Base-by-base conservation (phyloP, 228 moss, liverwort and hornwort species). In the Sphagnum fallax region DNA sequence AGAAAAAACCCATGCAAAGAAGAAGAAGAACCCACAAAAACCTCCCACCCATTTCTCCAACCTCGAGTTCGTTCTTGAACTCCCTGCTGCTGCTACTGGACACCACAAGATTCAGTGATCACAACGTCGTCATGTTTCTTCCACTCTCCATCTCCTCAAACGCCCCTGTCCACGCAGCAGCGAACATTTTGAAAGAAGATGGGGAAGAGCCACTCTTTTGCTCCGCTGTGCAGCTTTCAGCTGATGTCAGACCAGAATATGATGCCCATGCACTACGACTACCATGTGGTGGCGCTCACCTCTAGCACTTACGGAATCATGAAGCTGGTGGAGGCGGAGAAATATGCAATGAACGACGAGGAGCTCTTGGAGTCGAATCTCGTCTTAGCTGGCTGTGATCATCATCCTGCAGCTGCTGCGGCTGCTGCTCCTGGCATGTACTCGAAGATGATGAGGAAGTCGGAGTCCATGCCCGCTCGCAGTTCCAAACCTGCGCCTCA, bases 241-340 rank as follows among this genome's bases (percentile, higher is more conserved):
- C 65, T 8, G 61, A 80, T 0, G 51, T 77, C 0, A 81, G 79
- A 65, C 81, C 79, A 50, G 32, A 65, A 32, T 72, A 79, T 8
- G 80, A 86, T 32, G 32, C 32, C 32, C 71, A 71, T 86, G 62
- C 80, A 48, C 52, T 74, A 85, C 61, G 72, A 62, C 47, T 67
- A 67, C 62, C 86, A 86, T 64, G 51, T 69, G 73, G 86, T 86
- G 11, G 75, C 82, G 66, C 82, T 86, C 73, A 82, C 75, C 32
- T 86, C 86, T 6, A 86, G 82, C 75, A 86, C 82, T 0, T 86
- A 82, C 16, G 86, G 86, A 69, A 82, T 79, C 47, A 69, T 86
- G 71, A 79, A 67, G 18, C 72, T 86, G 55, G 82, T 86, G 65
- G 86, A 86, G 63, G 78, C 86, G 7, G 83, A 83, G 53, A 83